Evolutionary conservation across 1,139 yeast genomes (phyloP).

Genomic region (Saccharomyces pastorianus): DNA sequence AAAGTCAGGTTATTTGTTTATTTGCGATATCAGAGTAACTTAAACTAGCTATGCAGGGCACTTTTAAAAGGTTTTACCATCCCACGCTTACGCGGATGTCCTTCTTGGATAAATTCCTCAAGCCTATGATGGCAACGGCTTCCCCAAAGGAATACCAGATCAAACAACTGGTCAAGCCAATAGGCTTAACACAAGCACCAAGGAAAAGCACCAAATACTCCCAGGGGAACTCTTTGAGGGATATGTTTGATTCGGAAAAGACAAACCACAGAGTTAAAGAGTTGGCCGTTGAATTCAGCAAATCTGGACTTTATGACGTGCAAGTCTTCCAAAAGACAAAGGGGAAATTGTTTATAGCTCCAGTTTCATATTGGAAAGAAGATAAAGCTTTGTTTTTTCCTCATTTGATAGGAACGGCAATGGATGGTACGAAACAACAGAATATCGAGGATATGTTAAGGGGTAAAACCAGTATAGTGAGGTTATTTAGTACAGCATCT

Average conservation of each 20-base stretch:
- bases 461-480: slow-evolving; percentile 29
- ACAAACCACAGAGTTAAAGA: slow-evolving; percentile 49
- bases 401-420: slow-evolving; percentile 57
- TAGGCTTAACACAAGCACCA: slow-evolving; percentile 40
- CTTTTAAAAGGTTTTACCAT: neutral
- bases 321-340: slow-evolving; percentile 70
- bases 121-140: slow-evolving; percentile 32
- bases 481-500: slow-evolving; percentile 42
- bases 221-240: slow-evolving; percentile 33
- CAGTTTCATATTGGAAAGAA: slow-evolving; percentile 61
- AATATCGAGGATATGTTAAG: slow-evolving; percentile 33
- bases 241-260: slow-evolving; percentile 42
- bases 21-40: neutral
- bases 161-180: slow-evolving; percentile 36
- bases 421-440: slow-evolving; percentile 37
- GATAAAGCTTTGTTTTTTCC: slow-evolving; percentile 83
- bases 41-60: neutral
- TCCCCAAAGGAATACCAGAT: slow-evolving; percentile 34
- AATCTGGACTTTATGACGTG: slow-evolving; percentile 80
- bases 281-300: slow-evolving; percentile 69
- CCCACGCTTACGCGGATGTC: slow-evolving; percentile 14
- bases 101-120: slow-evolving; percentile 35
- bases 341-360: slow-evolving; percentile 80
- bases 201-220: slow-evolving; percentile 15
- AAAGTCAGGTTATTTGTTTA: neutral